Conservation (phyloP, 1,284 basidiomycete species). For the Ceratobasidium sp. region DNA sequence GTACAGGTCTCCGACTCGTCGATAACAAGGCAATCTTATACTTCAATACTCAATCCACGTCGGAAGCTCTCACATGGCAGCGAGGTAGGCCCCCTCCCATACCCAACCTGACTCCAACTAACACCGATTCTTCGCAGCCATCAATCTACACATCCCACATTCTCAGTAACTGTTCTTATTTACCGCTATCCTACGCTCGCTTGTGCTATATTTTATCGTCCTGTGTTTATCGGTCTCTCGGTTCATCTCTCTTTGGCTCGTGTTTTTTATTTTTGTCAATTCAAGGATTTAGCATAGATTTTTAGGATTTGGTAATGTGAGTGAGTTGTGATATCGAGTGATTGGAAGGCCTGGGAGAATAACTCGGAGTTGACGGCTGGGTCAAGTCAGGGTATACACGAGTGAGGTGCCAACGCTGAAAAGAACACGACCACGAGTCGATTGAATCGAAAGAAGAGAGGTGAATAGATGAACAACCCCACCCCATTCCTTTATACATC, state of each 20-base stretch:
- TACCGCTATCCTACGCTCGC: not conserved
- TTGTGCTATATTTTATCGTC: not conserved
- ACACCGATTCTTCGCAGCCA: conserved; percentile 52
- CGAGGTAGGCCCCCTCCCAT: conserved; percentile 63
- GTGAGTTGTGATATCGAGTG: no score
- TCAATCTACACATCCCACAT: conserved; percentile 67
- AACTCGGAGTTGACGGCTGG: no score
- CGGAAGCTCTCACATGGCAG: conserved; percentile 88
- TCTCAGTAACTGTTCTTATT: conserved; percentile 49
- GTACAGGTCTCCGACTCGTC: conserved; percentile 74
- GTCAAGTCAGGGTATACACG: no score
- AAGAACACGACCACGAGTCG: no score
- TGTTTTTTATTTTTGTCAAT: not conserved
- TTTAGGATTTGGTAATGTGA: no score
- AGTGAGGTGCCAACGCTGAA: no score
- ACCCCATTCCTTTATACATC: no score
- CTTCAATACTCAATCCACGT: conserved; percentile 82
- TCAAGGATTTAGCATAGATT: not conserved
- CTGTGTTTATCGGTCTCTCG: not conserved
- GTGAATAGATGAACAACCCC: no score
- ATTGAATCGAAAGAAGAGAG: no score
- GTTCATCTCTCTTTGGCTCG: not conserved
- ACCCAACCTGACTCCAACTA: conserved; percentile 33
- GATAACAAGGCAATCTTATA: conserved; percentile 93
- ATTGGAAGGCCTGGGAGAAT: no score